phyloP scores from a whole-genome alignment of 2,329 filamentous ascomycete genomes.

The Arthroderma uncinatum region DNA sequence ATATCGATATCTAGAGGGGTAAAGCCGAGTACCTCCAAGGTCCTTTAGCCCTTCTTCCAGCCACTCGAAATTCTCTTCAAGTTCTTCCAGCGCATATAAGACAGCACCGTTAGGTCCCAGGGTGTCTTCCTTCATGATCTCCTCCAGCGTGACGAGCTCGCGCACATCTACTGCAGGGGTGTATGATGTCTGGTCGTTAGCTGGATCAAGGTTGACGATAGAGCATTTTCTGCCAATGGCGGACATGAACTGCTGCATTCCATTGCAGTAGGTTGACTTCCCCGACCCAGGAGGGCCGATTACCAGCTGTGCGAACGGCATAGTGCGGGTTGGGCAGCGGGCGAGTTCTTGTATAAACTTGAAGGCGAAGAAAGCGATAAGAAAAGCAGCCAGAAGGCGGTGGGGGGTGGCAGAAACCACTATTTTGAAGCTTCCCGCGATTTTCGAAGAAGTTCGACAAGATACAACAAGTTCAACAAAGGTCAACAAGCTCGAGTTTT shows the following conservation, averaged over 20 bases:
- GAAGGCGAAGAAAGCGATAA: not conserved
- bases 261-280: slow-evolving; percentile 97
- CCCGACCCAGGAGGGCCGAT: slow-evolving; percentile 90
- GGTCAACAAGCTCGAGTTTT: no score
- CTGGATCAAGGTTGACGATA: slow-evolving; percentile 91
- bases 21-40: slow-evolving; percentile 47
- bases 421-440: not conserved
- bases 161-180: slow-evolving; percentile 84
- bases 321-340: not conserved
- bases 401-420: not conserved
- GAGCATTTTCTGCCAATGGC: slow-evolving; percentile 92
- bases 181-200: slow-evolving; percentile 87
- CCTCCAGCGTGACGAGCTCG: slow-evolving; percentile 76
- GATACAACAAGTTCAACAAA: not conserved
- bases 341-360: not conserved
- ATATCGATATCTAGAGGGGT: no score
- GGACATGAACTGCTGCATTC: slow-evolving; percentile 96
- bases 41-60: slow-evolving; percentile 68
- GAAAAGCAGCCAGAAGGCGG: not conserved
- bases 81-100: slow-evolving; percentile 84
- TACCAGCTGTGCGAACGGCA: slow-evolving; percentile 64
- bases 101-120: slow-evolving; percentile 88
- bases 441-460: not conserved
- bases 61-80: slow-evolving; percentile 92
- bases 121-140: slow-evolving; percentile 85